A percentile compares a stretch with the other conserved stretches of the same genome.
Conservation (phyloP, 1,284 basidiomycete species). For the Apiotrichum mycotoxinovorans region DNA sequence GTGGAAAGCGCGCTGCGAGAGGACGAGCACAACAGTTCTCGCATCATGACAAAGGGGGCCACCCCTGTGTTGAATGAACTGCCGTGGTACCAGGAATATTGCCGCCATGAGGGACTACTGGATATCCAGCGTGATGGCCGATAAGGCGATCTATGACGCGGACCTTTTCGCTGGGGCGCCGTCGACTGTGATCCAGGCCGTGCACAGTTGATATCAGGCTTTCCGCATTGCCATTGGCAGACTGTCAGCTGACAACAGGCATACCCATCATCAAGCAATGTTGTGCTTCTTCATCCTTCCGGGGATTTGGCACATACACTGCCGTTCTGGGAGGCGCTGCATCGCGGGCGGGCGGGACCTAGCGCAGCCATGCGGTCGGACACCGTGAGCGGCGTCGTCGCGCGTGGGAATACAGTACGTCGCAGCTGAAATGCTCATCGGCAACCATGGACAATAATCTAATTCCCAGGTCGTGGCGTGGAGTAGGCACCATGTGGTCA, state of each 20-base stretch:
- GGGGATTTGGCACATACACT: slow-evolving; percentile 37
- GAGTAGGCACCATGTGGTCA: slow-evolving; percentile 37
- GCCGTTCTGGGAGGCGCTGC: slow-evolving; percentile 42
- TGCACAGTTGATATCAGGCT: too few relatives aligned
- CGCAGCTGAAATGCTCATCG: not conserved
- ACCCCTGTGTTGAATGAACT: too few relatives aligned
- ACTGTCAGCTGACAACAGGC: slow-evolving; percentile 28
- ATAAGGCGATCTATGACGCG: too few relatives aligned
- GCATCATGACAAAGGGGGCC: too few relatives aligned
- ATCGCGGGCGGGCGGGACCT: slow-evolving; percentile 29
- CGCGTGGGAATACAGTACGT: slow-evolving; percentile 28
- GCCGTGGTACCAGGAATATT: too few relatives aligned
- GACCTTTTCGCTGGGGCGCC: too few relatives aligned
- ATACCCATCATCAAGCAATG: slow-evolving; percentile 39
- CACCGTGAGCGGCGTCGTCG: slow-evolving; percentile 34
- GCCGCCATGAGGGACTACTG: too few relatives aligned
- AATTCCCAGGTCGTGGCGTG: slow-evolving; percentile 40
- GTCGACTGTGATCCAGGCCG: too few relatives aligned
- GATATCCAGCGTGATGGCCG: too few relatives aligned
- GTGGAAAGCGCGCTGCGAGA: too few relatives aligned
- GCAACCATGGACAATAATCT: not conserved
- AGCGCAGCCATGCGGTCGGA: slow-evolving; percentile 11
- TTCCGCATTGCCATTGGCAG: too few relatives aligned
- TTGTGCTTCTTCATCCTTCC: slow-evolving; percentile 31
- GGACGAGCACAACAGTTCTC: too few relatives aligned